Evolutionary conservation across 768 basidiomycete genomes (phyloP).

Genomic region (Fistulinella prunicolor): DNA sequence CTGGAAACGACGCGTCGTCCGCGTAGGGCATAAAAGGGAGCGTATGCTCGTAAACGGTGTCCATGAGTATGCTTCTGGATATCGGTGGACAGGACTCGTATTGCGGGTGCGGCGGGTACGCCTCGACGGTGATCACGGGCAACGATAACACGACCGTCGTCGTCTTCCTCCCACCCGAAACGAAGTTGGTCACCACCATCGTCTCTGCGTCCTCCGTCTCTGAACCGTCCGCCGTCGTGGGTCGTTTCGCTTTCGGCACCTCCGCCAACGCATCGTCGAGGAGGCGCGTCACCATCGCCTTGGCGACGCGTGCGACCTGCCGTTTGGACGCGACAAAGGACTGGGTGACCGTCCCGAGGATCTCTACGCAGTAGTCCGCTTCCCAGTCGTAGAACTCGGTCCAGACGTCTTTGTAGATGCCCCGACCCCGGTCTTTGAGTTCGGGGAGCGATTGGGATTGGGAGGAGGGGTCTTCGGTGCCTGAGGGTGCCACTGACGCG

Average conservation of each 20-base stretch:
- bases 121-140: conserved; percentile 16
- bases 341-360: conserved; percentile 19
- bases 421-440: conserved; percentile 24
- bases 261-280: not conserved
- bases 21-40: conserved; percentile 44
- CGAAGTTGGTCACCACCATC: conserved; percentile 12
- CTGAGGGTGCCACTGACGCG: not conserved
- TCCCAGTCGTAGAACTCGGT: conserved; percentile 48
- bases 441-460: conserved; percentile 3
- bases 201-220: not conserved
- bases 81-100: conserved; percentile 51
- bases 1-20: conserved; percentile 42
- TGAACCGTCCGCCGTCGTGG: too few relatives aligned
- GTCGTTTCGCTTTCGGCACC: not conserved
- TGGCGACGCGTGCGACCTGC: conserved; percentile 15
- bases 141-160: conserved; percentile 4
- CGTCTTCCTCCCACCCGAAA: not conserved
- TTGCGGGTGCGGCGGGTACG: conserved; percentile 21
- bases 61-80: conserved; percentile 30
- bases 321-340: conserved; percentile 5
- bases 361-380: conserved; percentile 24
- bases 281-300: conserved; percentile 4
- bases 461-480: not conserved
- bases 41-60: not conserved
- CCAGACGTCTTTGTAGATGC: conserved; percentile 41